Base-by-base conservation (phyloP, 352 stramenopile genomes). In the Phytopythium oedochilum region DNA sequence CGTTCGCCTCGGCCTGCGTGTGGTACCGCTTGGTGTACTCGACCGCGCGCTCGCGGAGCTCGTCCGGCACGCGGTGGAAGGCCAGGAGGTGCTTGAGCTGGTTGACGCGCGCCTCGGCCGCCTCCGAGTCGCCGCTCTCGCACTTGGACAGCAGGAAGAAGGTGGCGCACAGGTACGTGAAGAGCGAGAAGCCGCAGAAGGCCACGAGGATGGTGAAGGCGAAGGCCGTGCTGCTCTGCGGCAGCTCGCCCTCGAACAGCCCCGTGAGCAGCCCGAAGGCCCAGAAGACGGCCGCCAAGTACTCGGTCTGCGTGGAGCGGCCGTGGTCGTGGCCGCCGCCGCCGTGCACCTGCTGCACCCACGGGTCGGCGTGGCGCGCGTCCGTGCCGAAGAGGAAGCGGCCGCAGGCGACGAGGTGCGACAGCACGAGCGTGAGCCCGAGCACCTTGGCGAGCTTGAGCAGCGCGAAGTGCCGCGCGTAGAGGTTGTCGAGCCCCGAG, bases 101-200 rank as follows among this genome's bases (percentile, higher is more conserved):
- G 32, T 89, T 89, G 52, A 89, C 84, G 17, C 72, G 63, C 8
- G 78, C 83, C 31, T 89, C 78, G 0, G 75, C 76, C 0, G 68
- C 66, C 52, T 90, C 82, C 0, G 66, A 66, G 12, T 79, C 71
- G 2, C 81, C 77, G 40, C 78, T 87, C 60, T 90, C 72, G 34
- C 82, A 89, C 53, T 88, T 89, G 26, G 83, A 92, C 25, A 90
- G 75, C 39, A 87, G 82, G 55, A 92, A 92, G 45, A 92, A 78
- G 23, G 78, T 92, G 0, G 78, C 78, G 3, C 81, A 87, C 20
- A 90, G 68, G 1, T 64, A 70, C 11, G 73, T 86, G 56, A 90
- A 92, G 48, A 90, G 60, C 5, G 75, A 78, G 44, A 92, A 90
- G 0, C 79, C 82, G 36, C 79, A 77, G 2, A 79, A 50, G 0